These are phyloP conservation scores for Xylaria sp. DNA, from an alignment of 2,329 filamentous ascomycete genomes.

Conservation along the genomic window DNA sequence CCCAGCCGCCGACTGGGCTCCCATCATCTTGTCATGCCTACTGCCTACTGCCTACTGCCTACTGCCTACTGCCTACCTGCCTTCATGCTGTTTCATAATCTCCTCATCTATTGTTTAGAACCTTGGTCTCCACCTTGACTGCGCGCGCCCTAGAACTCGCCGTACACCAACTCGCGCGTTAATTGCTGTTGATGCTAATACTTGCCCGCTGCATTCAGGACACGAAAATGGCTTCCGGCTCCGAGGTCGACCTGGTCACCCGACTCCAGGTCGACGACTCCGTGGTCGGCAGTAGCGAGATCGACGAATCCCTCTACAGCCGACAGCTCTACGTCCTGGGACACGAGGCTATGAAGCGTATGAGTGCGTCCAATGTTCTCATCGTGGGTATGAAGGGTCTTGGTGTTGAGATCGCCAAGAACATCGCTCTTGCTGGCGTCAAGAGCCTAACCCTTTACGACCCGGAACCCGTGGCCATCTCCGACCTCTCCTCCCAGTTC, in stretches of 20 bases:
- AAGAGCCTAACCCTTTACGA: slow-evolving; percentile 96
- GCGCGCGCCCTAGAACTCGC: neutral
- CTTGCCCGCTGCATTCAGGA: slow-evolving; percentile 41
- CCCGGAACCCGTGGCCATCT: slow-evolving; percentile 78
- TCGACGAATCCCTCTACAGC: slow-evolving; percentile 75
- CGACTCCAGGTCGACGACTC: slow-evolving; percentile 68
- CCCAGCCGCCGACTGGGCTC: neutral
- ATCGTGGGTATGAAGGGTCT: slow-evolving; percentile 90
- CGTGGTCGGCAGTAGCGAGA: slow-evolving; percentile 58
- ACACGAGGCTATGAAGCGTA: slow-evolving; percentile 94
- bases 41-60: neutral
- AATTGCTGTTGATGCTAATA: slow-evolving; percentile 18
- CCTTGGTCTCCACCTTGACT: neutral
- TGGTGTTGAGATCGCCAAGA: slow-evolving; percentile 98
- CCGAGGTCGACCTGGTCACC: slow-evolving; percentile 64
- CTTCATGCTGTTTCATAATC: neutral
- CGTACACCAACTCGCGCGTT: neutral
- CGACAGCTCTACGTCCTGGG: slow-evolving; percentile 73
- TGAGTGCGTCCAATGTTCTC: slow-evolving; percentile 94
- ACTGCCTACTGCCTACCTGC: slow-evolving; percentile 2
- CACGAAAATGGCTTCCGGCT: slow-evolving; percentile 48
- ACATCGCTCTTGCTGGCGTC: slow-evolving; percentile 95
- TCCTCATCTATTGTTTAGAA: neutral
- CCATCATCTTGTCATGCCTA: neutral
- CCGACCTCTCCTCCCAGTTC: slow-evolving; percentile 95